Evolutionary conservation across 2,329 filamentous ascomycete genomes (phyloP).

Genomic region (Paramyrothecium sp.): DNA sequence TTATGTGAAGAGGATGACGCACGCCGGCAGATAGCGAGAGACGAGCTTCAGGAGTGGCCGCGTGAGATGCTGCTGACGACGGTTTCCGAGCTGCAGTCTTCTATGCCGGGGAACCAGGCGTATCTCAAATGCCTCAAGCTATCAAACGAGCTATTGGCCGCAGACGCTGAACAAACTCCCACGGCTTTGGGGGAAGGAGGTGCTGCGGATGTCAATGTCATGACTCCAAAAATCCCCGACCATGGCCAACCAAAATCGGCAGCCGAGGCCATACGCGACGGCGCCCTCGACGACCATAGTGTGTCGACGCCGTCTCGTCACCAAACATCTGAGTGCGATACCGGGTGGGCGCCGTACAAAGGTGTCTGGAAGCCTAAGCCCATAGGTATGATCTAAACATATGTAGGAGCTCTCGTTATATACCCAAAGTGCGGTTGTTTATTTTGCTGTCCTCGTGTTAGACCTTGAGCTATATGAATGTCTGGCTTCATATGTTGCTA

Average conservation of each 20-base stretch:
- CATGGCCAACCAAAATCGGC: slow-evolving; percentile 19
- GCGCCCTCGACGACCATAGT: background rate
- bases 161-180: slow-evolving; percentile 4
- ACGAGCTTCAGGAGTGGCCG: slow-evolving; percentile 33
- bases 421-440: background rate
- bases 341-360: slow-evolving; percentile 47
- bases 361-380: slow-evolving; percentile 57
- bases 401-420: background rate
- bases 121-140: slow-evolving; percentile 45
- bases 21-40: slow-evolving; percentile 19
- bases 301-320: too few species aligned
- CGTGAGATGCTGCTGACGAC: slow-evolving; percentile 32
- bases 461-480: too few species aligned
- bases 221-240: background rate
- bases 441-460: background rate
- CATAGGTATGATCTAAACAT: slow-evolving; percentile 49
- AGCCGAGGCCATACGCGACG: slow-evolving; percentile 12
- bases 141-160: slow-evolving; percentile 36
- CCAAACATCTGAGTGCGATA: slow-evolving; percentile 13
- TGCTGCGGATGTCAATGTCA: slow-evolving; percentile 10
- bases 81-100: slow-evolving; percentile 37
- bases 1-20: slow-evolving; percentile 32
- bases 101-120: slow-evolving; percentile 39
- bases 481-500: too few species aligned
- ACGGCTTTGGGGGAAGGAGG: background rate